Evolutionary conservation across 2,329 filamentous ascomycete genomes (phyloP).

Genomic region (Orbilia javanica): DNA sequence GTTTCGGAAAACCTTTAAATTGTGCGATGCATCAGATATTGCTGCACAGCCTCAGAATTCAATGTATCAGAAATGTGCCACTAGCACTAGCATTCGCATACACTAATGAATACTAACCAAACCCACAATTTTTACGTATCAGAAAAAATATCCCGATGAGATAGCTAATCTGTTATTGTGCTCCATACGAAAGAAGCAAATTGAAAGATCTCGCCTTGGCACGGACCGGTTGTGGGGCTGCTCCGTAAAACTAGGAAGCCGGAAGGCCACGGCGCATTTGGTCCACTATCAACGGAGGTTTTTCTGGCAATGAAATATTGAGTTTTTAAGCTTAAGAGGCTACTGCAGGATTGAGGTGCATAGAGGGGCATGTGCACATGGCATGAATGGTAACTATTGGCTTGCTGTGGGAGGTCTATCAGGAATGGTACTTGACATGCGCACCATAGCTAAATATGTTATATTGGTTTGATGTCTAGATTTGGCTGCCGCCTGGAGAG

Average conservation of each 20-base stretch:
- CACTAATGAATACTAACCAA: background rate
- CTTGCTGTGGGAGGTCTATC: constrained; percentile 14
- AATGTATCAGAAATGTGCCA: background rate
- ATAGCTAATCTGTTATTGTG: background rate
- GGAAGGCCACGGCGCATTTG: constrained; percentile 26
- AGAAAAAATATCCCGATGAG: constrained; percentile 2
- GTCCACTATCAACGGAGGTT: constrained; percentile 45
- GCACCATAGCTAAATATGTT: constrained; percentile 9
- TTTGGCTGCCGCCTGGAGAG: constrained; percentile 13
- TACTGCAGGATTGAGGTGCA: background rate
- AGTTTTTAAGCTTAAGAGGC: constrained; percentile 12
- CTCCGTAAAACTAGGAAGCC: constrained; percentile 38
- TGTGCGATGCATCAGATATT: constrained; percentile 3
- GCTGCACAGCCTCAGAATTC: constrained; percentile 24
- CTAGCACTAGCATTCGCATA: background rate
- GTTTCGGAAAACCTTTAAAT: constrained; percentile 1
- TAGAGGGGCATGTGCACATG: background rate
- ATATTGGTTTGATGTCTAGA: background rate
- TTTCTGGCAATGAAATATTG: constrained; percentile 2
- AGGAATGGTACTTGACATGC: background rate
- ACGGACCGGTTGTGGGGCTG: constrained; percentile 34
- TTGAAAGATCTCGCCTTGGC: constrained; percentile 19
- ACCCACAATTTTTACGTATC: constrained; percentile 10
- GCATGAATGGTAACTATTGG: constrained; percentile 13
- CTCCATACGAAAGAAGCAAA: constrained; percentile 1